Base-by-base conservation (phyloP, 805 yeast genomes). In the Lipomyces sp. region DNA sequence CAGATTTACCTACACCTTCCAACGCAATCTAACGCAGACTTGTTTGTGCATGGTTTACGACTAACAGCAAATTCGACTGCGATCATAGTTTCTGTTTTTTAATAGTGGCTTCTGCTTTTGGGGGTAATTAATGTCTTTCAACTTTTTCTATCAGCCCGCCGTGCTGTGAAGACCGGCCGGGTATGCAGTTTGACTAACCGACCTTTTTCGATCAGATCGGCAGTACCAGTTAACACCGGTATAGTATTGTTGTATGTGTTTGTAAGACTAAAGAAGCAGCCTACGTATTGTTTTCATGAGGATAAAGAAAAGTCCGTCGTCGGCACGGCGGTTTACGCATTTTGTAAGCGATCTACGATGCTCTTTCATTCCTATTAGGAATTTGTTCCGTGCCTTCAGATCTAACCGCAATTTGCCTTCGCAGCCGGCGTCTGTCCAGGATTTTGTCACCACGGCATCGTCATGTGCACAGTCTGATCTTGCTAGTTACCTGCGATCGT, bases 371-470 rank as follows among this genome's bases (percentile, higher is more conserved):
- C 29, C 14, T 6, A 16, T 29, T 31, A 18, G 26, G n/a, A n/a
- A 19, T 16, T 4, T 18, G 21, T 18, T 16, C 19, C 24, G 26
- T 39, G n/a, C 28, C 8, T 39, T 13, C 6, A 16, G 11, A 5
- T 31, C 13, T 34, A 13, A 4, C 26, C 26, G 16, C 14, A 2
- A 18, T 45, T 28, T 18, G 37, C 21, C 18, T 28, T 39, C 11
- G 18, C 39, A 55, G 59, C 59, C 59, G 21, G 53, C 53, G 26
- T 55, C 59, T 24, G 35, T 55, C 36, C 19, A 37, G 35, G 19
- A 45, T 4, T 55, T 44, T 23, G 53, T 55, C 19, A 26, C 43
- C 14, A 51, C 45, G n/a, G 22, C 44, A 14, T 57, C 47, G 34
- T 41, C 52, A 29, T 55, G 59, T 29, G 49, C 55, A 18, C 36